phyloP scores from a whole-genome alignment of 768 basidiomycete genomes.

The Kwoniella shandongensis region DNA sequence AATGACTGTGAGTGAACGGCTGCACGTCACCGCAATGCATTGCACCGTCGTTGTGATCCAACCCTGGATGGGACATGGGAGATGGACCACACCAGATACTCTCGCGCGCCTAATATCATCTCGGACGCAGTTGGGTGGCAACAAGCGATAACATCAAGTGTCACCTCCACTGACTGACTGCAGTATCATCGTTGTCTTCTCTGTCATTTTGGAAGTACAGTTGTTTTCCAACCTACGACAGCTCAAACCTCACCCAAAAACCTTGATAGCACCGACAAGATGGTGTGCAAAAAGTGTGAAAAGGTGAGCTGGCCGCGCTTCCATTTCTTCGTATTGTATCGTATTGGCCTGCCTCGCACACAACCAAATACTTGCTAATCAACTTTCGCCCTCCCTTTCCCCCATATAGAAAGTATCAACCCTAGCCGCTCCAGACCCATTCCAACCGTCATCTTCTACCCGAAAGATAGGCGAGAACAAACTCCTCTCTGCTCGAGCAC shows the following conservation, averaged over 20 bases:
- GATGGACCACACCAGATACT: too few relatives aligned
- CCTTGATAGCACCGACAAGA: constrained; percentile 30
- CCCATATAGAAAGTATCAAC: constrained; percentile 41
- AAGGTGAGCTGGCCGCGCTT: constrained; percentile 44
- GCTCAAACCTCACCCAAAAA: neutral
- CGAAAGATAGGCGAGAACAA: constrained; percentile 54
- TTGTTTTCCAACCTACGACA: too few relatives aligned
- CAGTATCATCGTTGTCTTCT: too few relatives aligned
- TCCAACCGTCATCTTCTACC: constrained; percentile 46
- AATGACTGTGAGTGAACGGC: too few relatives aligned
- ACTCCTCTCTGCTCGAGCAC: constrained; percentile 44
- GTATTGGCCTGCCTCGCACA: too few relatives aligned
- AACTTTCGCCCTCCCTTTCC: too few relatives aligned
- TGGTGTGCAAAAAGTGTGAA: constrained; percentile 55
- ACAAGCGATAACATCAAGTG: neutral
- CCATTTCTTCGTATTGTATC: neutral
- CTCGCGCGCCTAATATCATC: neutral
- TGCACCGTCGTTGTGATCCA: too few relatives aligned
- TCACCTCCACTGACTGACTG: too few relatives aligned
- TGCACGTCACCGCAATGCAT: too few relatives aligned
- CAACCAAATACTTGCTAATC: too few relatives aligned
- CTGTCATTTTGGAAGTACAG: too few relatives aligned
- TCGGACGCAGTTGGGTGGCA: neutral
- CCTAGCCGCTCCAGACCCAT: constrained; percentile 53
- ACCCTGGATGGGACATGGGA: too few relatives aligned